Evolutionary conservation across 345 rosid species (phyloP), one percentile per base, ranked within the genome.

Genomic region (thale cress (Arabidopsis thaliana)): DNA sequence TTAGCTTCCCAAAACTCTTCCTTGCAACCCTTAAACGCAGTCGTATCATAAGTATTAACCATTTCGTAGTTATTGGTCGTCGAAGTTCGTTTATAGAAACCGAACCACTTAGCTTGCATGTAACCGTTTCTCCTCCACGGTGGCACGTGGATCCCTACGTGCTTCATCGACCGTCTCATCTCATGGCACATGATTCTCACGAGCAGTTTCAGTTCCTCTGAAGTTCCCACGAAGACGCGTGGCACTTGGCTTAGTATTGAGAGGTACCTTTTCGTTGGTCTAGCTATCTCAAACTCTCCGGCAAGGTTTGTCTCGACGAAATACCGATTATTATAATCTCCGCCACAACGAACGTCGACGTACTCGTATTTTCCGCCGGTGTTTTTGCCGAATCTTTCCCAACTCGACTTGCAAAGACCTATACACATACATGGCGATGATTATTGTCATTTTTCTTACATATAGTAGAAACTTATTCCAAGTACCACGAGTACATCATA

Each of bases 71-170:
- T 78, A 36, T 2, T 23, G 0, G 20, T 30, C 37, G 68, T 71
- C 20, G 80, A 78, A 13, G 89, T 91, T 45, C 97, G 80, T 77
- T 84, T 87, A 73, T 87, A 87, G 6, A 65, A 67, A 34, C 86
- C 81, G 25, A 85, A 84, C 97, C 98, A 91, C 78, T 90, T 94
- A 12, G 88, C 87, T 66, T 86, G 89, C 97, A 91, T 79, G 80
- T 87, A 91, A 16, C 87, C 80, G 1, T 83, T 81, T 64, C 84
- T 86, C 77, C 97, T 87, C 98, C 98, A 94, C 0, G 98, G 98
- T 2, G 97, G 90, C 65, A 88, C 73, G 14, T 76, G 78, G 79
- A 91, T 52, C 16, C 69, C 85, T 33, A 48, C 73, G 34, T 75
- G 74, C 62, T 75, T 85, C 90, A 94, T 82, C 2, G 97, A 88